A percentile compares a stretch with the other conserved stretches of the same genome.
Conservation (phyloP, 2,329 filamentous ascomycete genomes). For the Xylaria sp. region DNA sequence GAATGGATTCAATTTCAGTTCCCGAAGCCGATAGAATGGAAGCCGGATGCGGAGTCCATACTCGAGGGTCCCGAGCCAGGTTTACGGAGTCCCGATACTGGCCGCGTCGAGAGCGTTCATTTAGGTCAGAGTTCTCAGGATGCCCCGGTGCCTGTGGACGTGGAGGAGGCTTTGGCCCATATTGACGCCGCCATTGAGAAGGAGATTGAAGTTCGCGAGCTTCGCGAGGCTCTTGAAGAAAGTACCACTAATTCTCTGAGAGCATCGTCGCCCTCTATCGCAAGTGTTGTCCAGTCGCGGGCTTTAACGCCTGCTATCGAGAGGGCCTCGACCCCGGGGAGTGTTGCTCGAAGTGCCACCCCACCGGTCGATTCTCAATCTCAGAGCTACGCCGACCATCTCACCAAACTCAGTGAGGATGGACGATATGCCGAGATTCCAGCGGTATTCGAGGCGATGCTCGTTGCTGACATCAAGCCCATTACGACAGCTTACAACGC, state of each 20-base stretch:
- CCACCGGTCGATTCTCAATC: constrained; percentile 72
- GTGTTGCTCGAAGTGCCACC: constrained; percentile 66
- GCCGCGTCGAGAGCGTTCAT: constrained; percentile 46
- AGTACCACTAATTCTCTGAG: constrained; percentile 50
- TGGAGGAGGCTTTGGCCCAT: constrained; percentile 74
- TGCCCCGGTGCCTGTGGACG: constrained; percentile 56
- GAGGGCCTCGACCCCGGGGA: constrained; percentile 55
- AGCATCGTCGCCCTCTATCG: constrained; percentile 51
- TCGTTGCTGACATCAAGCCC: constrained; percentile 82
- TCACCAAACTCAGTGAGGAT: constrained; percentile 76
- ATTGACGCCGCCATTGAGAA: constrained; percentile 86
- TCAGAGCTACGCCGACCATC: constrained; percentile 78
- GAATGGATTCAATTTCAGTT: constrained; percentile 96
- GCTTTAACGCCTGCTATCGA: constrained; percentile 55
- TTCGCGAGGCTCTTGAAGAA: constrained; percentile 46
- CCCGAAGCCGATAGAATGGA: constrained; percentile 89
- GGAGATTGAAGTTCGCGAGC: constrained; percentile 63
- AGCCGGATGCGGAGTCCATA: constrained; percentile 67
- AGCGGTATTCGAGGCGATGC: constrained; percentile 88
- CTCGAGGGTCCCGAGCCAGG: constrained; percentile 68
- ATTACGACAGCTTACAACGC: constrained; percentile 91
- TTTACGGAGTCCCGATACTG: constrained; percentile 62
- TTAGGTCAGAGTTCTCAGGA: constrained; percentile 47
- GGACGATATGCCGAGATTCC: constrained; percentile 88
- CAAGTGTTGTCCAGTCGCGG: constrained; percentile 53